Percentiles rank a stretch among this genome's conserved stretches.
Conservation (phyloP, 179 eudicot genomes). For the Corrigiola litoralis region DNA sequence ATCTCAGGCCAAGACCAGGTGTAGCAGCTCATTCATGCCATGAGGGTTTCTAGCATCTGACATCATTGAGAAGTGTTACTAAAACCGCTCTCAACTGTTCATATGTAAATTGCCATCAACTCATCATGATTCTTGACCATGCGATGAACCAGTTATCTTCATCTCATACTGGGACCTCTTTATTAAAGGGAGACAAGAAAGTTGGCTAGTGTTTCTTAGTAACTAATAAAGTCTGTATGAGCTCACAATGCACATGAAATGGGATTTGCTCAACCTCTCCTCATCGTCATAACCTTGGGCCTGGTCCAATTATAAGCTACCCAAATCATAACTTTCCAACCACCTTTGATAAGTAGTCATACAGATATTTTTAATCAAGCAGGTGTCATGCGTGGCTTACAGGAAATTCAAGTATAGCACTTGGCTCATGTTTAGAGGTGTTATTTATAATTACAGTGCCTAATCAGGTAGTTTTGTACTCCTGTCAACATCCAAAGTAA, state of each 20-base stretch:
- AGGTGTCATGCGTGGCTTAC: too few species aligned
- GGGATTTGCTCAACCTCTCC: background rate
- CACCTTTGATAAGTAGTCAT: background rate
- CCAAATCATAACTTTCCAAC: background rate
- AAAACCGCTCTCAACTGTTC: background rate
- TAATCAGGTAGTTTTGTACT: too few species aligned
- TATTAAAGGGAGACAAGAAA: background rate
- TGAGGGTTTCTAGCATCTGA: background rate
- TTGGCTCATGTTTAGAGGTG: too few species aligned
- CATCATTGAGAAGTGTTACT: background rate
- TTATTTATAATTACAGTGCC: too few species aligned
- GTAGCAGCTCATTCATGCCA: background rate
- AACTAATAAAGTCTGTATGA: conserved; percentile 6
- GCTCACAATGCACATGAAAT: conserved; percentile 15
- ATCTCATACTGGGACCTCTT: background rate
- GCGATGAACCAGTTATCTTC: background rate
- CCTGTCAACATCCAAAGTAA: too few species aligned
- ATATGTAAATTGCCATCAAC: background rate
- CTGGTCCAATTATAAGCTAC: background rate
- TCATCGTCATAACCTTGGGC: background rate
- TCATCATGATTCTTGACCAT: background rate
- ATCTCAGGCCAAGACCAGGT: too few species aligned
- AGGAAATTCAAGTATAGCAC: too few species aligned
- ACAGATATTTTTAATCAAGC: background rate
- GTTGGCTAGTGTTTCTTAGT: conserved; percentile 2